Conservation (phyloP, 768 basidiomycete genomes). For the Tylopilus sp. region DNA sequence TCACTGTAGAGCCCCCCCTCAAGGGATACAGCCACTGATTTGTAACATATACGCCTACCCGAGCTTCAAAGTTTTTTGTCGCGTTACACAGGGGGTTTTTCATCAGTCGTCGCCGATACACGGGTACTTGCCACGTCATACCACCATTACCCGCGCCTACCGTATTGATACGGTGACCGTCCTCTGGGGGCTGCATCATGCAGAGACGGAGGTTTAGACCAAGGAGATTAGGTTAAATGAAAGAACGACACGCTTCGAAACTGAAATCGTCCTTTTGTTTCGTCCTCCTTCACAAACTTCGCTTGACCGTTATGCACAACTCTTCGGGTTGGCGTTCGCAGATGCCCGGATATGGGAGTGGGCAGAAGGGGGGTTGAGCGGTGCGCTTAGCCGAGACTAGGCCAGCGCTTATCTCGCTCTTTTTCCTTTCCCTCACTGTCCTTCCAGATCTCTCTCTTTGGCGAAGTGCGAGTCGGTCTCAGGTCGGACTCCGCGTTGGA, state of each 20-base stretch:
- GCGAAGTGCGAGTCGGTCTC: conserved; percentile 23
- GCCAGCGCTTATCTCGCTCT: neutral
- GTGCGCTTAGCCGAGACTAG: neutral
- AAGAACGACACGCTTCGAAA: neutral
- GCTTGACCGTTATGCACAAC: neutral
- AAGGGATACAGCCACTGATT: neutral
- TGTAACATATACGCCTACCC: conserved; percentile 6
- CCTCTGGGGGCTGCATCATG: neutral
- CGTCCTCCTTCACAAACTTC: too few species aligned
- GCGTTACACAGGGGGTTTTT: neutral
- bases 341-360: conserved; percentile 11
- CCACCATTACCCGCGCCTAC: neutral
- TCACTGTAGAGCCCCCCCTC: neutral
- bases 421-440: too few species aligned
- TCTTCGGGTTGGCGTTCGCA: neutral
- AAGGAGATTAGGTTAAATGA: neutral
- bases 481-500: conserved; percentile 4
- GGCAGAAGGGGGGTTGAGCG: too few species aligned
- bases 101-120: conserved; percentile 4
- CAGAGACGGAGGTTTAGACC: conserved; percentile 8
- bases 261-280: too few species aligned
- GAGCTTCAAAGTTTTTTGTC: conserved; percentile 7
- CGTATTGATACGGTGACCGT: conserved; percentile 20
- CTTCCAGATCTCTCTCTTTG: neutral
- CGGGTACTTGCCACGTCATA: conserved; percentile 21